Evolutionary conservation across 768 basidiomycete species (phyloP), one percentile per base, ranked within the genome.

Genomic region (Hortiboletus flavorubellus): DNA sequence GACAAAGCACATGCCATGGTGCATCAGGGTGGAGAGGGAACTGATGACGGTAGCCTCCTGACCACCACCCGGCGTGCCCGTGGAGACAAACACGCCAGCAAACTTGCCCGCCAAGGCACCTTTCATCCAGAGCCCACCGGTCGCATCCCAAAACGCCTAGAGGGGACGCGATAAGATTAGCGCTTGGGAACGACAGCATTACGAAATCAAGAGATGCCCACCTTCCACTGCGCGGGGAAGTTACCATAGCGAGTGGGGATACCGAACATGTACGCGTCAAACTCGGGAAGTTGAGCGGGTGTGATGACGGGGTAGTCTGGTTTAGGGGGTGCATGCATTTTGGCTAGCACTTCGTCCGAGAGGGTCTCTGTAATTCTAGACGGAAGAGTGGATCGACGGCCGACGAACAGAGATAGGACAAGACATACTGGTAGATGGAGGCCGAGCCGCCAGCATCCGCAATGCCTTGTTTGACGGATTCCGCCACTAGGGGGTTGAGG

Each of bases 161-260:
- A 23, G 42, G 46, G 18, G 5, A 15, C 4, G 16, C 2, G 6
- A 53, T 35, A 50, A 40, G 54, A 41, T 60, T 54, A 66, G 48
- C 31, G 30, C 30, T 44, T 29, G 14, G 30, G 34, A 5, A 15
- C n/a, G 21, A 26, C 18, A n/a, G 5, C 26, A 26, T 26, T 26
- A 26, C 26, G 26, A 29, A 2, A 63, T 55, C 48, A 57, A 48
- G 4, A 8, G 15, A 31, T 39, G 60, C 74, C 2, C 49, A 82
- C 86, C 81, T 87, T 89, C 83, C 83, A 87, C 62, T 94, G 92
- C 2, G 76, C 87, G 26, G 91, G 82, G 70, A 90, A 85, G 64
- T 80, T 84, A 40, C 92, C 92, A 72, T 81, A 95, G 63, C 92
- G 86, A 29, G 88, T 89, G 49, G 87, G 86, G 54, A 91, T 76